A percentile compares a stretch with the other conserved stretches of the same genome.
These are phyloP conservation scores for Trichophyton equinum DNA, from an alignment of 2,329 filamentous ascomycete genomes.

Conservation along the genomic window DNA sequence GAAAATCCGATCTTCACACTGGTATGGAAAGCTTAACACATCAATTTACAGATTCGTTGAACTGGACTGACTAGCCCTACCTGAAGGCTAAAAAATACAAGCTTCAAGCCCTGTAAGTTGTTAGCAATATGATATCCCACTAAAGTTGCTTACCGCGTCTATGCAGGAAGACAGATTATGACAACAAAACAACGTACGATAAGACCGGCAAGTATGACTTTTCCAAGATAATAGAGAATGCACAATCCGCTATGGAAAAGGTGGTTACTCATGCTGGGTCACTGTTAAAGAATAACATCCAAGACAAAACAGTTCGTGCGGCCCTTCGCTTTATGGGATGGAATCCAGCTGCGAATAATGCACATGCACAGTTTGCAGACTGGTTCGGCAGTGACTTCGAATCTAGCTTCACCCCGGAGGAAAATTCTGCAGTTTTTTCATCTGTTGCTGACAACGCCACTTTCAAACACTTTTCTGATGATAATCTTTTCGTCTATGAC, in stretches of 20 bases:
- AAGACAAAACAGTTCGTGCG: constrained; percentile 49
- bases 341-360: constrained; percentile 44
- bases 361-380: constrained; percentile 47
- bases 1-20: constrained; percentile 54
- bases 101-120: neutral
- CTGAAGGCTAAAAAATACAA: constrained; percentile 43
- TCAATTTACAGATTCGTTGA: neutral
- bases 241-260: constrained; percentile 34
- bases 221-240: constrained; percentile 38
- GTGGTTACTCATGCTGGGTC: constrained; percentile 44
- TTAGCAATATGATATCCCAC: neutral
- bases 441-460: constrained; percentile 48
- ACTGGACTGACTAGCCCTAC: neutral
- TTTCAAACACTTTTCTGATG: constrained; percentile 49
- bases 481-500: constrained; percentile 50
- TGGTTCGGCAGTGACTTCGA: constrained; percentile 53
- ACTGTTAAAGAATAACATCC: constrained; percentile 46
- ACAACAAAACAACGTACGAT: constrained; percentile 48
- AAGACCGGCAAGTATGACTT: constrained; percentile 45
- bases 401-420: constrained; percentile 44
- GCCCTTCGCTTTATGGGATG: constrained; percentile 50
- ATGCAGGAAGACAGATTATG: constrained; percentile 48
- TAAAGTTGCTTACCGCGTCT: constrained; percentile 24
- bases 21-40: constrained; percentile 13
- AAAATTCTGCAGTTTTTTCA: constrained; percentile 44